Evolutionary conservation across 139 green algal genomes (phyloP), one percentile per base, ranked within the genome.

Genomic region (Chlorella sp.): DNA sequence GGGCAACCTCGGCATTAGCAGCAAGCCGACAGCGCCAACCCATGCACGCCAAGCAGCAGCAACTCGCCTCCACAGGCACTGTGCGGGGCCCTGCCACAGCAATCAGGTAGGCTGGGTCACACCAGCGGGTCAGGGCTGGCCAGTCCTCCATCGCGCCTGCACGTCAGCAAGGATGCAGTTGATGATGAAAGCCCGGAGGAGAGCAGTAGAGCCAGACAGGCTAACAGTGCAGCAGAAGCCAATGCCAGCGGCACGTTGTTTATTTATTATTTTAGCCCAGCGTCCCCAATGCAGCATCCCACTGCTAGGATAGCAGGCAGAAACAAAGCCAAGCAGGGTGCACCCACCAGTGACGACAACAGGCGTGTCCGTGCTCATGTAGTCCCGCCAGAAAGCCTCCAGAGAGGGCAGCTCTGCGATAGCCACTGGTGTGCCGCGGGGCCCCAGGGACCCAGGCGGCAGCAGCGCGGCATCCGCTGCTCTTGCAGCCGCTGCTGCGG

Each of bases 31-130:
- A 73, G 67, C 67, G 4, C 3, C 62, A 69, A 65, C 3, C 56
- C 7, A 26, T 65, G 60, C 19, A 68, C 28, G 62, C 16, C 34
- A 32, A 32, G 41, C n/a, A n/a, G 24, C 65, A 43, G 65, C 62
- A 69, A 9, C 85, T 40, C 43, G 94, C 76, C 90, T 99, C 96
- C 20, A 99, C 92, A 9, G 96, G 96, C 44, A 99, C 94, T 0
- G 96, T 99, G 40, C 96, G 90, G 19, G 62, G 65, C 0, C 96
- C 96, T 13, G 94, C 93, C 60, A 94, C 90, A n/a, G 28, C 30
- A 22, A 69, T 44, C 43, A 98, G 84, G 88, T 98, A 98, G 0
- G 43, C 44, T 38, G 91, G 43, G 70, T 95, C 87, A 2, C 77
- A 73, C 95, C 96, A 99, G 43, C 83, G 85, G 0, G 51, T 36